A percentile compares a stretch with the other conserved stretches of the same genome.
These are phyloP conservation scores for Saccharum hybrid DNA, from an alignment of 202 grass and related monocot genomes.

Conservation along the genomic window DNA sequence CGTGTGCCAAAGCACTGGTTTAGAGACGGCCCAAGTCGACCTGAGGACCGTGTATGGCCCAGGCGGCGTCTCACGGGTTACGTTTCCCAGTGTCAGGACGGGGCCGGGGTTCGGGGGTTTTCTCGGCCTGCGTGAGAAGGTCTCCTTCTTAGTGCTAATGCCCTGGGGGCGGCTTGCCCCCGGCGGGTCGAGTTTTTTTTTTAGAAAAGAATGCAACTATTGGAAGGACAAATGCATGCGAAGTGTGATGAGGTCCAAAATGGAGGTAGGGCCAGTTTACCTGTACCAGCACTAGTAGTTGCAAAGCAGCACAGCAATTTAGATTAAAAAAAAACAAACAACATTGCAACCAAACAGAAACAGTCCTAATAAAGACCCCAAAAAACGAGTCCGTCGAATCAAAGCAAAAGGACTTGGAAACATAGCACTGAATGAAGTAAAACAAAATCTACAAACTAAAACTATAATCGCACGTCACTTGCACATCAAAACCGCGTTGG, in stretches of 20 bases:
- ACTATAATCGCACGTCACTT: background rate
- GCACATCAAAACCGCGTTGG: background rate
- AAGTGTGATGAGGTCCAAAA: constrained; percentile 19
- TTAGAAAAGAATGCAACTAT: too few species aligned
- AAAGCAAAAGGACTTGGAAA: background rate
- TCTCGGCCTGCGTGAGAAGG: too few species aligned
- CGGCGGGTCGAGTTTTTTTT: too few species aligned
- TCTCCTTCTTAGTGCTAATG: too few species aligned
- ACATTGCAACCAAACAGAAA: background rate
- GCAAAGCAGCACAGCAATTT: background rate
- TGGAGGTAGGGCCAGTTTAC: constrained; percentile 17
- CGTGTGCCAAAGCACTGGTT: too few species aligned
- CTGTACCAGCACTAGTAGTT: too few species aligned
- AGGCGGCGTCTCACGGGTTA: too few species aligned
- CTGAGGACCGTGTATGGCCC: too few species aligned
- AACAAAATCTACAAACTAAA: background rate
- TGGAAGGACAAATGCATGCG: constrained; percentile 2
- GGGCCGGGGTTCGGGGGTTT: too few species aligned
- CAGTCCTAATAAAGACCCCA: background rate
- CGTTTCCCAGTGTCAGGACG: too few species aligned
- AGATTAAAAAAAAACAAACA: constrained; percentile 2
- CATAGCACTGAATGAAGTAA: background rate
- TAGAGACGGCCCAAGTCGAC: too few species aligned
- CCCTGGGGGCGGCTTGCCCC: too few species aligned
- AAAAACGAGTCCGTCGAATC: constrained; percentile 11